Conservation (phyloP, 306 rosid genomes). For the Dryas drummondii region DNA sequence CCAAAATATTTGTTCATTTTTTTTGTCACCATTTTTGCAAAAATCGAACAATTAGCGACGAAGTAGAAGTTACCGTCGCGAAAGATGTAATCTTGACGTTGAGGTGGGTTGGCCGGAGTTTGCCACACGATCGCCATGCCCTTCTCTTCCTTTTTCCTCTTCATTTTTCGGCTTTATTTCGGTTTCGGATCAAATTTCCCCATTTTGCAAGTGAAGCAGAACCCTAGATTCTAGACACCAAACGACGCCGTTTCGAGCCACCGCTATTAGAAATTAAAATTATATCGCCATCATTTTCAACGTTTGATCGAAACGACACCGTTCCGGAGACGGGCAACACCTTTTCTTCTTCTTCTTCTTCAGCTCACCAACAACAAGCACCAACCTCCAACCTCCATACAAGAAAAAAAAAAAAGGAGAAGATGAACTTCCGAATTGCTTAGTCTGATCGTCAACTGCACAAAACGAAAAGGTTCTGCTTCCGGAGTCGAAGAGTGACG, state of each 20-base stretch:
- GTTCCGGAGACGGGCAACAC: neutral
- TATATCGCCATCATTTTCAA: neutral
- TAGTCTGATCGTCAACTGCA: slow-evolving; percentile 20
- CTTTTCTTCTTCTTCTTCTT: slow-evolving; percentile 11
- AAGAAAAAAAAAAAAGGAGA: neutral
- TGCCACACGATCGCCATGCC: slow-evolving; percentile 86
- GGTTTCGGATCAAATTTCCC: neutral
- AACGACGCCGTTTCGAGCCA: slow-evolving; percentile 25
- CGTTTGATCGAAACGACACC: neutral
- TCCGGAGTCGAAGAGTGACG: neutral
- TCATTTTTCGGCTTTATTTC: slow-evolving; percentile 28
- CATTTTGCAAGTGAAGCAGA: neutral
- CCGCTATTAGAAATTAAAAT: neutral
- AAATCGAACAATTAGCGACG: neutral
- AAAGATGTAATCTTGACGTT: slow-evolving; percentile 59
- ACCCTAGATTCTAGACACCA: neutral
- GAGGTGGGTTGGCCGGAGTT: slow-evolving; percentile 77
- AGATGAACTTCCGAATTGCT: neutral
- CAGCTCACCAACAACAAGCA: slow-evolving; percentile 33
- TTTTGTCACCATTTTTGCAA: neutral
- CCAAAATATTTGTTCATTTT: neutral
- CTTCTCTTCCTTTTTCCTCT: slow-evolving; percentile 38
- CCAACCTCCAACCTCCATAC: slow-evolving; percentile 27
- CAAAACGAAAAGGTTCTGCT: slow-evolving; percentile 10
- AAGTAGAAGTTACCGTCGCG: slow-evolving; percentile 53